phyloP scores from a whole-genome alignment of 2,329 filamentous ascomycete species.

The Fusarium papillatum region DNA sequence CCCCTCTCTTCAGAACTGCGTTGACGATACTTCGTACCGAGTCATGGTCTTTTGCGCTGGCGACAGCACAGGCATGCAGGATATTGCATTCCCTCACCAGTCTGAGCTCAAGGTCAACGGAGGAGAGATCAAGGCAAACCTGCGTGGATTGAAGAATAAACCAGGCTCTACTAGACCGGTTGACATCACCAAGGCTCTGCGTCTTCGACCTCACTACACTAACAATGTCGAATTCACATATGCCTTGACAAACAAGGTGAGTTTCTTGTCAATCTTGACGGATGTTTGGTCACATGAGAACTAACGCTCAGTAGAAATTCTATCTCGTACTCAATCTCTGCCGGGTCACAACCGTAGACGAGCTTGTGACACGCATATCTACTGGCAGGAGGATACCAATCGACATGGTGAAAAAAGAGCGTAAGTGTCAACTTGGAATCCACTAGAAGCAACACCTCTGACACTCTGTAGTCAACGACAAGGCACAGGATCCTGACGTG shows the following conservation, averaged over 20 bases:
- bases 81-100: slow-evolving; percentile 92
- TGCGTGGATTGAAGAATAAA: slow-evolving; percentile 95
- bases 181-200: slow-evolving; percentile 86
- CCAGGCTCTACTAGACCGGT: slow-evolving; percentile 94
- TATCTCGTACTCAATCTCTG: slow-evolving; percentile 83
- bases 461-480: slow-evolving; percentile 75
- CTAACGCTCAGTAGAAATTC: slow-evolving; percentile 69
- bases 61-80: slow-evolving; percentile 74
- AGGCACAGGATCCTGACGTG: slow-evolving; percentile 89
- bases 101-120: slow-evolving; percentile 93
- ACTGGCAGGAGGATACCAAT: slow-evolving; percentile 81
- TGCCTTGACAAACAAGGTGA: slow-evolving; percentile 89
- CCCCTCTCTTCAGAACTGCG: slow-evolving; percentile 67
- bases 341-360: slow-evolving; percentile 77
- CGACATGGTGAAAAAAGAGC: slow-evolving; percentile 84
- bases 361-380: slow-evolving; percentile 78
- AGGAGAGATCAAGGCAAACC: slow-evolving; percentile 91
- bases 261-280: slow-evolving; percentile 31
- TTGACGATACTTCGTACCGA: slow-evolving; percentile 72
- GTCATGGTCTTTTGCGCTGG: slow-evolving; percentile 88
- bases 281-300: slow-evolving; percentile 18
- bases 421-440: slow-evolving; percentile 65
- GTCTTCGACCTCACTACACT: slow-evolving; percentile 76
- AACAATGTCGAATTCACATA: slow-evolving; percentile 92
- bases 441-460: slow-evolving; percentile 21